Conservation (phyloP, 163 green algal genomes). For the Scenedesmus sp. region DNA sequence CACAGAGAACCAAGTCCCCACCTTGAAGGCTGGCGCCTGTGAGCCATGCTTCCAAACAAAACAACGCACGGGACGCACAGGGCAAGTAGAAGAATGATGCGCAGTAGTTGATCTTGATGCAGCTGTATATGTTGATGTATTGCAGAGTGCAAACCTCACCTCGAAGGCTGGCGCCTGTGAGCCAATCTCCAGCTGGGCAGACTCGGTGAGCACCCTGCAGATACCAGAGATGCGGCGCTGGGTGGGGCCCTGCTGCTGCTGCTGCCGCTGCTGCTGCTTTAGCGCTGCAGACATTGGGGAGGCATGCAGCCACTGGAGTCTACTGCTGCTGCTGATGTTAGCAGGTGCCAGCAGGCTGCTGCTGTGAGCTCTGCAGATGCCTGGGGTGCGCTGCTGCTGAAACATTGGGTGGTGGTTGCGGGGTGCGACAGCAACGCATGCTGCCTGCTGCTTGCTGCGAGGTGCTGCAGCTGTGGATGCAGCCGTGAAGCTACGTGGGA, state of each 20-base stretch:
- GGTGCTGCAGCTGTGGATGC: background rate
- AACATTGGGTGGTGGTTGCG: background rate
- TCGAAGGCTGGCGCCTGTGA: slow-evolving; percentile 38
- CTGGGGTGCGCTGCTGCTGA: background rate
- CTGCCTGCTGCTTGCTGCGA: slow-evolving; percentile 1
- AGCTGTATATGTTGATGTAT: background rate
- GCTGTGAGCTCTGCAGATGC: background rate
- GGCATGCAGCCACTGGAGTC: background rate
- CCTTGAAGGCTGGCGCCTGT: too few species aligned
- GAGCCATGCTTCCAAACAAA: too few species aligned
- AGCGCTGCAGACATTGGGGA: background rate
- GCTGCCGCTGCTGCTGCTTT: slow-evolving; percentile 18
- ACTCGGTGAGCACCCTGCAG: slow-evolving; percentile 52
- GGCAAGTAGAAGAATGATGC: too few species aligned
- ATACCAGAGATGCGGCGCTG: background rate
- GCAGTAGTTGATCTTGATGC: background rate
- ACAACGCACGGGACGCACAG: too few species aligned
- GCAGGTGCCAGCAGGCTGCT: background rate
- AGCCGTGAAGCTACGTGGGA: too few species aligned
- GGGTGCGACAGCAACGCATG: background rate
- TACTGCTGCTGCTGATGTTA: background rate
- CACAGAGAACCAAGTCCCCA: too few species aligned
- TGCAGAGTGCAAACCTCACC: background rate
- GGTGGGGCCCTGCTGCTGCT: background rate
- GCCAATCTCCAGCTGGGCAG: slow-evolving; percentile 14